Evolutionary conservation across 768 basidiomycete species (phyloP).

Genomic region (Leucocoprinus leucothites): DNA sequence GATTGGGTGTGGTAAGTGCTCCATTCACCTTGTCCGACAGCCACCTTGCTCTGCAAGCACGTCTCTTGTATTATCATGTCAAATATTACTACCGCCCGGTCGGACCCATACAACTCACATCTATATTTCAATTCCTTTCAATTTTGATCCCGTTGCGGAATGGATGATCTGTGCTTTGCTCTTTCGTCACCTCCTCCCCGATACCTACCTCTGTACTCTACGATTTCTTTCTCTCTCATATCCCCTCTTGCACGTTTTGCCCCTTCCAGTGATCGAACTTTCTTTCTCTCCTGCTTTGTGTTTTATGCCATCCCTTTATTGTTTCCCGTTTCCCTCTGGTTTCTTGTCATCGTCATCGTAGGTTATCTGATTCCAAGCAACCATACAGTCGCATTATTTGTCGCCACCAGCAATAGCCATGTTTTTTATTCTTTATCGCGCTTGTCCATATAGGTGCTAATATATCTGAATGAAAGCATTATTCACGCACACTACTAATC

Average conservation of each 20-base stretch:
- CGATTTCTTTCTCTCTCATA: not conserved
- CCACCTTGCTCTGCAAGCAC: not conserved
- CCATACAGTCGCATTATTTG: constrained; percentile 42
- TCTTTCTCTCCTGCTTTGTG: constrained; percentile 1
- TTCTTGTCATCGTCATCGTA: constrained; percentile 22
- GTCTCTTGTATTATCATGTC: constrained; percentile 4
- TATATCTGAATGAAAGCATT: constrained; percentile 13
- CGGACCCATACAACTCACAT: constrained; percentile 1
- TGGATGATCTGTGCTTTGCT: not conserved
- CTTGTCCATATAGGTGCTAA: constrained; percentile 14
- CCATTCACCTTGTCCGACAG: not conserved
- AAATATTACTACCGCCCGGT: constrained; percentile 5
- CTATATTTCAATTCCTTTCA: not conserved
- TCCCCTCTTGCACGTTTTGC: not conserved
- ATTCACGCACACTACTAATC: not conserved
- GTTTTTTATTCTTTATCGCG: constrained; percentile 32
- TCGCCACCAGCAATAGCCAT: constrained; percentile 32
- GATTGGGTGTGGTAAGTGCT: not conserved
- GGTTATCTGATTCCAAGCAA: constrained; percentile 28
- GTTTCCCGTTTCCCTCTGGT: not conserved
- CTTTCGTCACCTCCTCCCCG: not conserved
- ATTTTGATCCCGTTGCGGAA: constrained; percentile 1
- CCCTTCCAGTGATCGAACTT: not conserved
- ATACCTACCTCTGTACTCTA: constrained; percentile 9
- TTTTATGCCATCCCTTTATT: constrained; percentile 10